phyloP scores from a whole-genome alignment of 2,329 filamentous ascomycete species.

The Bertia moriformis region DNA sequence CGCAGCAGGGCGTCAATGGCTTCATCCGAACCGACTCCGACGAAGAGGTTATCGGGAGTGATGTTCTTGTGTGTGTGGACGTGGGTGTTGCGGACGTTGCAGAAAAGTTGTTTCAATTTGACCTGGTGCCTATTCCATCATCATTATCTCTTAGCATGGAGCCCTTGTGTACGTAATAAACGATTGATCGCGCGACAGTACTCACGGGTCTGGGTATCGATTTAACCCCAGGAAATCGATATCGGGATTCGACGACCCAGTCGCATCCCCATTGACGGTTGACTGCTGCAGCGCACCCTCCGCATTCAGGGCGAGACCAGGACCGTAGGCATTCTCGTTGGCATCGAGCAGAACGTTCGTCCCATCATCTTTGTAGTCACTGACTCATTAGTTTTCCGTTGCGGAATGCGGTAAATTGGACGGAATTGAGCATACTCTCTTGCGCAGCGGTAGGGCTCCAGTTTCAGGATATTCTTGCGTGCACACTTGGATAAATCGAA shows the following conservation, averaged over 20 bases:
- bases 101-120: constrained; percentile 74
- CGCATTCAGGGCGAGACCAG: constrained; percentile 45
- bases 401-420: not conserved
- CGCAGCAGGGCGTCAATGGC: constrained; percentile 87
- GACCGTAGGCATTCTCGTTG: constrained; percentile 93
- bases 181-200: not conserved
- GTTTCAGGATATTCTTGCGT: constrained; percentile 31
- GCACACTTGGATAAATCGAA: constrained; percentile 34
- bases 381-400: constrained; percentile 16
- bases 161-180: constrained; percentile 2
- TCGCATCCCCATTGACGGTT: constrained; percentile 18
- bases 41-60: constrained; percentile 72
- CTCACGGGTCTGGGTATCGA: constrained; percentile 77
- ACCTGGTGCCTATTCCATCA: constrained; percentile 69
- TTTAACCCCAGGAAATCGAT: constrained; percentile 73
- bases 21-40: constrained; percentile 92
- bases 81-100: constrained; percentile 74
- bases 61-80: constrained; percentile 62
- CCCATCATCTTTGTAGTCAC: constrained; percentile 97
- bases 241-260: constrained; percentile 30
- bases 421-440: constrained; percentile 28
- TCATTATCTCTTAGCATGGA: no score
- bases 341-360: constrained; percentile 91
- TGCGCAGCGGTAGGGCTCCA: constrained; percentile 36
- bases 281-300: constrained; percentile 30